Base-by-base conservation (phyloP, 805 yeast species). In the Barnettozyma populi region DNA sequence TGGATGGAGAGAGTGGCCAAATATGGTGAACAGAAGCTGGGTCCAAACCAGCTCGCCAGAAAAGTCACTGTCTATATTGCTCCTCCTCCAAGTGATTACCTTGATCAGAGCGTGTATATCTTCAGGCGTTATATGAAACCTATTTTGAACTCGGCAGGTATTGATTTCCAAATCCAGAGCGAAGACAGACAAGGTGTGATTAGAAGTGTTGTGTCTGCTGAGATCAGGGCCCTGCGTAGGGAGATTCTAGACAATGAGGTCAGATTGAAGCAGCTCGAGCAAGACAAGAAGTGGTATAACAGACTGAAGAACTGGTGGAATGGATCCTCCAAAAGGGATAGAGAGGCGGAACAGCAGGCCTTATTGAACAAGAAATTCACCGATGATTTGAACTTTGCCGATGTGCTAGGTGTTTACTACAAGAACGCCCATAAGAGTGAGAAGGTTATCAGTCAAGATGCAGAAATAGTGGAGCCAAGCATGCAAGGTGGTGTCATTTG, bases 1-100 rank as follows among this genome's bases (percentile, higher is more conserved):
- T 88, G 86, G 77, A 80, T 84, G 72, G 72, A 72, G 18, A 56
- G 69, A 44, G 95, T 88, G 2, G 68, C 78, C 40, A 67, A 64
- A 14, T 63, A 76, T 40, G 79, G 92, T 13, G 62, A 76, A 23
- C 71, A 63, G 24, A 75, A 77, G 16, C 57, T 82, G 38, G 61
- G 63, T 2, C 65, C 80, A 1, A 68, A 77, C 48, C 72, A 74
- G 46, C 57, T 76, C 19, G 88, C 96, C 2, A 75, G 99, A 50
- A 86, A 83, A 56, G 70, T 94, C 41, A 80, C 86, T 2, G 81
- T 94, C 2, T 90, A 83, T 63, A 76, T 90, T 48, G 95, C 96
- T 0, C 99, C 99, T n/a, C 97, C 98, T 8, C 98, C 99, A 19
- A 86, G 87, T 58, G 97, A 92, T 63, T 87, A 80, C 56, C 67